Base-by-base conservation (phyloP, 345 rosid genomes). In the Eucalyptus grandis region DNA sequence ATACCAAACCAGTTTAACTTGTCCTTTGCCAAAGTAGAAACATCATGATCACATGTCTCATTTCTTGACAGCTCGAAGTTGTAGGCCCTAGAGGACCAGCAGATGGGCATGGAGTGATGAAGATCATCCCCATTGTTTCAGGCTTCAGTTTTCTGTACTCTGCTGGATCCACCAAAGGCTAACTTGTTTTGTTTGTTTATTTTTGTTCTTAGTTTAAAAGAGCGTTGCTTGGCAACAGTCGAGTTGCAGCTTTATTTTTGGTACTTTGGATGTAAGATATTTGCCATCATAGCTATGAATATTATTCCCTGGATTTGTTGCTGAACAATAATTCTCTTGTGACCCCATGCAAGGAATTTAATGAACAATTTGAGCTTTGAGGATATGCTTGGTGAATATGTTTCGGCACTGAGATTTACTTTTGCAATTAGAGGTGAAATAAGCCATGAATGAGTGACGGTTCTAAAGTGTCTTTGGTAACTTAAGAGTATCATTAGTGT, bases 241-340 rank as follows among this genome's bases (percentile, higher is more conserved):
- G 60, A 56, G 60, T 56, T 56, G 27, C 60, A 56, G 5, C 60
- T 56, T 56, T 53, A 19, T 22, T 56, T 54, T 56, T 56, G 60
- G 60, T 56, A 56, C 60, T 56, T 56, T 56, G 13, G 65, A 5
- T 58, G 56, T 53, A 3, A 53, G 56, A 53, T 19, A 53, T 53
- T 53, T 53, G 10, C 24, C 56, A 0, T 19, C 56, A 53, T 0
- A 53, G 5, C 56, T 53, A 7, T 53, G 56, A 53, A 53, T 53
- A 53, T 19, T 19, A 53, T 53, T 19, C 24, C 56, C 56, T 53
- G 56, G 56, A 7, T 53, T 53, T 53, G 56, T 53, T 53, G 56
- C 56, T 19, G 56, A 19, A 53, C 24, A 19, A 53, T 53, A 53
- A 53, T 7, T 53, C 56, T 53, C 10, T 53, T 53, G 56, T 53